Evolutionary conservation across 179 eudicot species (phyloP).

Genomic region (Camellia oleifera): DNA sequence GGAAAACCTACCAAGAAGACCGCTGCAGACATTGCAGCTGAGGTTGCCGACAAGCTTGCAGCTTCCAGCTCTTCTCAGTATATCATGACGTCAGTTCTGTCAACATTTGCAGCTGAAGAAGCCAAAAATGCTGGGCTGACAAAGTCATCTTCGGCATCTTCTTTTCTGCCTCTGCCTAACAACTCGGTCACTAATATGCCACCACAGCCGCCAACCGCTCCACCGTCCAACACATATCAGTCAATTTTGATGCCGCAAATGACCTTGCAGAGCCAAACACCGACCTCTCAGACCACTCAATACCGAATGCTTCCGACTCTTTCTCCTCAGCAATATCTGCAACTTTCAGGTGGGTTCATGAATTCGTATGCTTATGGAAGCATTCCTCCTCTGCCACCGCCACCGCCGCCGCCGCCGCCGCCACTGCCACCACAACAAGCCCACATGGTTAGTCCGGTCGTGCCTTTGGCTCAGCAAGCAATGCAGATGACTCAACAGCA

Average conservation of each 20-base stretch:
- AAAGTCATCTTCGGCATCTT: conserved; percentile 42
- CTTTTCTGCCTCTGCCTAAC: conserved; percentile 31
- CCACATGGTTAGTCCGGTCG: conserved; percentile 47
- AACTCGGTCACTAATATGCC: conserved; percentile 22
- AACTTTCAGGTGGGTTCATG: conserved; percentile 38
- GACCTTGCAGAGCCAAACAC: conserved; percentile 35
- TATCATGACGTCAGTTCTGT: conserved; percentile 91
- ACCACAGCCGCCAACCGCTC: conserved; percentile 24
- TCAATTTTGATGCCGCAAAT: conserved; percentile 46
- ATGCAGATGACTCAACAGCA: conserved; percentile 44
- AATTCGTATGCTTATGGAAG: conserved; percentile 51
- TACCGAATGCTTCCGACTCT: conserved; percentile 44
- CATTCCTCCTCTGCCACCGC: conserved; percentile 43
- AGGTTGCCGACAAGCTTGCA: conserved; percentile 89
- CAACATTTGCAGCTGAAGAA: conserved; percentile 91
- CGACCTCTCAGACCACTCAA: conserved; percentile 40
- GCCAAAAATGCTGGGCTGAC: conserved; percentile 62
- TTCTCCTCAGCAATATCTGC: conserved; percentile 59
- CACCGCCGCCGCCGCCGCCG: conserved; percentile 30
- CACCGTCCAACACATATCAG: conserved; percentile 44
- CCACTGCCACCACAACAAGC: conserved; percentile 49
- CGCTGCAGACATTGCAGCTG: conserved; percentile 86
- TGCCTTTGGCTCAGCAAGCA: conserved; percentile 51
- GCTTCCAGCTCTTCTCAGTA: conserved; percentile 89
- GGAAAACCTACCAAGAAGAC: conserved; percentile 54